Evolutionary conservation across 2,329 filamentous ascomycete genomes (phyloP).

Genomic region (Xylariales sp.): DNA sequence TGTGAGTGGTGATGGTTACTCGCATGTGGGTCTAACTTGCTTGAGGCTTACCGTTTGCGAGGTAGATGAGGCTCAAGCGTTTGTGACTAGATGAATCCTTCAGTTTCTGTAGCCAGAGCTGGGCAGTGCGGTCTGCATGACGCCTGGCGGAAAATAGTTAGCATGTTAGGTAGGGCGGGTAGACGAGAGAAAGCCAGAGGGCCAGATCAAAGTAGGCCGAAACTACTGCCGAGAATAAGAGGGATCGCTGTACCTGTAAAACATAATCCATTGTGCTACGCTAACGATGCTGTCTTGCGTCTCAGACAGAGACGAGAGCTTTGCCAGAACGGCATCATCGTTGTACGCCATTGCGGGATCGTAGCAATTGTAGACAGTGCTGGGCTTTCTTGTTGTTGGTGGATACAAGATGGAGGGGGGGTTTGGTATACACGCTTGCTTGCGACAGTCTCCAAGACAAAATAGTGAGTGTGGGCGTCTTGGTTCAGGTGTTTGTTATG

Average conservation of each 20-base stretch:
- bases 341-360: conserved; percentile 82
- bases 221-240: conserved; percentile 20
- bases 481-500: conserved; percentile 16
- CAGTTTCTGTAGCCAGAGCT: conserved; percentile 89
- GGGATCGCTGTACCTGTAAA: conserved; percentile 78
- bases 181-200: conserved; percentile 21
- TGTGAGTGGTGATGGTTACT: conserved; percentile 30
- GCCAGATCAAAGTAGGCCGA: conserved; percentile 2
- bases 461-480: not conserved
- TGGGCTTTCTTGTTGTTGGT: conserved; percentile 3
- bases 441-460: not conserved
- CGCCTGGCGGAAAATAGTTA: conserved; percentile 67
- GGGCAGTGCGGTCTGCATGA: conserved; percentile 90
- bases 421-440: conserved; percentile 3
- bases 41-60: conserved; percentile 82
- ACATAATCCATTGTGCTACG: conserved; percentile 99
- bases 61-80: conserved; percentile 89
- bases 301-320: conserved; percentile 94
- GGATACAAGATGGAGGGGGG: conserved; percentile 9
- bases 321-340: conserved; percentile 93
- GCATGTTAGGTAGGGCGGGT: conserved; percentile 31
- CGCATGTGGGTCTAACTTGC: conserved; percentile 4
- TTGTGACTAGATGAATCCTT: conserved; percentile 89
- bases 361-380: conserved; percentile 13
- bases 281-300: conserved; percentile 97